Evolutionary conservation across 306 rosid species (phyloP), one percentile per base, ranked within the genome.

Genomic region (Arachis hypogaea): DNA sequence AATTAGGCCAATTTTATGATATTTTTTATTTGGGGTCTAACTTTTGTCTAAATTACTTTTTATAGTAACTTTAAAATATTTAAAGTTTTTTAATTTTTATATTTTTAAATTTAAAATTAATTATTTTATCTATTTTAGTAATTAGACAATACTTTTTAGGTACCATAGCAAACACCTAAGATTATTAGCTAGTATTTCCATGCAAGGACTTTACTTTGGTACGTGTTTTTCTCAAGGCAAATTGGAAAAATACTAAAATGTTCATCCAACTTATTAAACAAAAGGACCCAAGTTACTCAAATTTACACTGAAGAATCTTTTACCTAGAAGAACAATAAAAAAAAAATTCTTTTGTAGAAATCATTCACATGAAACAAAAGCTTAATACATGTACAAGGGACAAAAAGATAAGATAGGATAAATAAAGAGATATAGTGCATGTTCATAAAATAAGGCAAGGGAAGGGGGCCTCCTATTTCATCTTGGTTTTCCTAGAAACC

Each of bases 311-410:
- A 74, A 71, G 57, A 75, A 79, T 52, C 72, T 30, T 33, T 33
- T 67, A 60, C 59, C 55, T 22, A 61, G 68, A 75, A 40, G 58
- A 68, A 45, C 47, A 55, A 30, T 36, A 33, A 33, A 33, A 33
- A 33, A 33, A 11, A 62, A 56, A 1, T 67, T 18, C 38, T 45
- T 60, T 72, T 41, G 22, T 40, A 16, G 9, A 75, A 61, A 49
- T 41, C 28, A 40, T 11, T n/a, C 50, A 46, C 43, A 66, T 57
- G 55, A 77, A 80, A 83, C 87, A 80, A 63, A 73, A 50, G 72
- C 64, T 80, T 38, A 58, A 70, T 68, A 83, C 87, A 83, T 73
- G 11, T 18, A 73, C 47, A 77, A 69, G 63, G 60, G 85, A 80
- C 78, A 72, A 80, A 51, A 45, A 29, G 59, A 59, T 7, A 36